Evolutionary conservation across 169 alveolate genomes (phyloP).

Genomic region (Eimeria zaria): DNA sequence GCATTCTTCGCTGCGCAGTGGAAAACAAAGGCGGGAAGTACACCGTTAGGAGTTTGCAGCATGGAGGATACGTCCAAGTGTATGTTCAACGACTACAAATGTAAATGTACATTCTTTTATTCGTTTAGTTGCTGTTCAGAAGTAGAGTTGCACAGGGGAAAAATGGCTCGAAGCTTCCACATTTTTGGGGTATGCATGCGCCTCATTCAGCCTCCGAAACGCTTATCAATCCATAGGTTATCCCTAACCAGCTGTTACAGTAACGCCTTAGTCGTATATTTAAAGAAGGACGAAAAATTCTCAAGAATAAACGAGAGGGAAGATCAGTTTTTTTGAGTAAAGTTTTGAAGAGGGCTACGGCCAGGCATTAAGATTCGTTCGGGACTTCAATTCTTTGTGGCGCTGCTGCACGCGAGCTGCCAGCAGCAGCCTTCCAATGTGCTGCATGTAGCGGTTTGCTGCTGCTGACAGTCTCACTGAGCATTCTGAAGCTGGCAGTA

Average conservation of each 20-base stretch:
- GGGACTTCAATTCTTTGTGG: slow-evolving; percentile 3
- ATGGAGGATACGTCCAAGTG: not conserved
- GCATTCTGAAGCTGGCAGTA: slow-evolving; percentile 30
- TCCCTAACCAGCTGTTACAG: not conserved
- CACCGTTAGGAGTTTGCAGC: slow-evolving; percentile 9
- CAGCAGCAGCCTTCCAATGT: slow-evolving; percentile 19
- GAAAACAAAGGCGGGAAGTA: not conserved
- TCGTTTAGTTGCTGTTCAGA: not conserved
- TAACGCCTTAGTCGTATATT: no score
- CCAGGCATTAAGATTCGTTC: not conserved
- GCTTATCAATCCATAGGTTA: not conserved
- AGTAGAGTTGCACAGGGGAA: not conserved
- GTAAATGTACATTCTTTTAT: not conserved
- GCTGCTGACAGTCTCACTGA: slow-evolving; percentile 15
- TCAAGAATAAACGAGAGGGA: not conserved
- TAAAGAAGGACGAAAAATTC: not conserved
- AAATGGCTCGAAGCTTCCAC: not conserved
- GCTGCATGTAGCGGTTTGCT: slow-evolving; percentile 46
- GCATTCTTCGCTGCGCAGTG: slow-evolving; percentile 5
- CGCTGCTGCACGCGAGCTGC: slow-evolving; percentile 60
- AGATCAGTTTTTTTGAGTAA: not conserved
- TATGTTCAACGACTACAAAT: not conserved
- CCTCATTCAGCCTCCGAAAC: not conserved
- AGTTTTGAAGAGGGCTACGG: not conserved
- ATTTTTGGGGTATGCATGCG: not conserved